Percentiles rank a stretch among this genome's conserved stretches.
phyloP scores from a whole-genome alignment of 441 rosid species.

The Syzygium syzygioides region DNA sequence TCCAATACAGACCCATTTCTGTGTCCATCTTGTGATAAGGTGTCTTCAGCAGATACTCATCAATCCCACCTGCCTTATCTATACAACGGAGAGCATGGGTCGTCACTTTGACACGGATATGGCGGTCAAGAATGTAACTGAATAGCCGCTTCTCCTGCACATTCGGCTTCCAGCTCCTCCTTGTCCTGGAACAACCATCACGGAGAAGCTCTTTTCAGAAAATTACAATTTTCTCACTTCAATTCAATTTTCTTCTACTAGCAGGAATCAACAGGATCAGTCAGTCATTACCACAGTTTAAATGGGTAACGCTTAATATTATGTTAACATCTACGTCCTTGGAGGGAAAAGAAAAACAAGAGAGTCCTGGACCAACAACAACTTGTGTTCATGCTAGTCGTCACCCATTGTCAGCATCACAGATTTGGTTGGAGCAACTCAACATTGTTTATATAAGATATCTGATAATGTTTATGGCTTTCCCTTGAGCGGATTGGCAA shows the following conservation, averaged over 20 bases:
- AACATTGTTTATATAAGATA: background rate
- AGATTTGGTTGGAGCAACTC: background rate
- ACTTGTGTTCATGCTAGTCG: background rate
- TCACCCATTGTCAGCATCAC: background rate
- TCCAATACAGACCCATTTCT: constrained; percentile 86
- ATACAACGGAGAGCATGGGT: constrained; percentile 92
- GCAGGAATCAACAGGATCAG: background rate
- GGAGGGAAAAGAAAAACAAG: background rate
- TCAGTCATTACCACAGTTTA: background rate
- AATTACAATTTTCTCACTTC: background rate
- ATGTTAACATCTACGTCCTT: background rate
- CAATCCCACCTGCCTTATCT: constrained; percentile 98
- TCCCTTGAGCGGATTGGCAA: background rate
- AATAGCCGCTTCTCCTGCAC: constrained; percentile 91
- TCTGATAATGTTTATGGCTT: background rate
- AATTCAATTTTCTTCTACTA: background rate
- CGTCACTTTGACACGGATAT: constrained; percentile 79
- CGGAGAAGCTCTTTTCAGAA: background rate
- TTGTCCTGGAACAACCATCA: constrained; percentile 40
- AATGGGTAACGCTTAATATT: background rate
- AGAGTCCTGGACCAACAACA: background rate
- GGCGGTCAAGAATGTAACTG: constrained; percentile 87
- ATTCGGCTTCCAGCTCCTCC: constrained; percentile 93
- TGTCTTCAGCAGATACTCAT: constrained; percentile 88
- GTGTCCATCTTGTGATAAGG: constrained; percentile 96